These are phyloP conservation scores for Dendrobium officinale DNA, from an alignment of 106 monocot species.

Conservation along the genomic window DNA sequence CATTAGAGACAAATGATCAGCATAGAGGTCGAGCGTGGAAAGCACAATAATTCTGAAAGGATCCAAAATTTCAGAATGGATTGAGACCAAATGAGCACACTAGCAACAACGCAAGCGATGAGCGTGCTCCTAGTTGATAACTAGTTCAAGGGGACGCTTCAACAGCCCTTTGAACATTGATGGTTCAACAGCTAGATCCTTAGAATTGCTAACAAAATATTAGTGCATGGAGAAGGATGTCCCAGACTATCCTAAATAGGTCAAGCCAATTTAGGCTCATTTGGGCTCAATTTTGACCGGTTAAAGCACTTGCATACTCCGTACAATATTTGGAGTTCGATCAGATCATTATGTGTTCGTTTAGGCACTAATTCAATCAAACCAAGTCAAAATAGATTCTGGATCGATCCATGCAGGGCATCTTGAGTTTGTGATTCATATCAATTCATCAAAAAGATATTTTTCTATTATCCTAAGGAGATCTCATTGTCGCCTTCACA, in stretches of 20 bases:
- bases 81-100: no score
- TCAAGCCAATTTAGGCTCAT: background rate
- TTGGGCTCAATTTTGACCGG: background rate
- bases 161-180: no score
- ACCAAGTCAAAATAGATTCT: background rate
- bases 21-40: no score
- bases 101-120: no score
- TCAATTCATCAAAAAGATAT: background rate
- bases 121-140: no score
- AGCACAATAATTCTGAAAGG: no score
- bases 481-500: background rate
- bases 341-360: background rate
- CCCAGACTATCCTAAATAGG: background rate
- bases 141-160: no score
- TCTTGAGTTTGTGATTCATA: background rate
- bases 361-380: background rate
- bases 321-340: background rate
- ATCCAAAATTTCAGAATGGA: no score
- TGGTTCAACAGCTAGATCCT: no score
- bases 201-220: no score
- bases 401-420: background rate
- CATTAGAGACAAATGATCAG: background rate
- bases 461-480: background rate
- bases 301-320: no score
- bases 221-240: background rate